Evolutionary conservation across 305 asterid genomes (phyloP).

Genomic region (Andrographis paniculata): DNA sequence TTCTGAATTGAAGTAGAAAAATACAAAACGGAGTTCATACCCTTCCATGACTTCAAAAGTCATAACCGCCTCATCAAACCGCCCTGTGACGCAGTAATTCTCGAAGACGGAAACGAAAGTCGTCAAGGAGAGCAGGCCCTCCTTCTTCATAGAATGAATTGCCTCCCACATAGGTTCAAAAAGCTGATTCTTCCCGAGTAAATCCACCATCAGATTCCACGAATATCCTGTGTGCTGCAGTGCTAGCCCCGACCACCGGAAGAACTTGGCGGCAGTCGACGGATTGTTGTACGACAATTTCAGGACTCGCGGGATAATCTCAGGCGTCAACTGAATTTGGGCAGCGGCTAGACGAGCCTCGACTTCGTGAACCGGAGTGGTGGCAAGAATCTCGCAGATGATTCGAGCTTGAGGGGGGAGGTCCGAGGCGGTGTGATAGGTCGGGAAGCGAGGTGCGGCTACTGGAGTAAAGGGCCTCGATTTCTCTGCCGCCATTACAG

Average conservation of each 20-base stretch:
- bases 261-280: conserved; percentile 46
- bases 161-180: conserved; percentile 84
- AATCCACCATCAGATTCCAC: conserved; percentile 68
- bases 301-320: conserved; percentile 39
- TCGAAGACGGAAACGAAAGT: conserved; percentile 62
- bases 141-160: conserved; percentile 56
- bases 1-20: too few relatives aligned
- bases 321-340: conserved; percentile 38
- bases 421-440: conserved; percentile 25
- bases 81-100: conserved; percentile 46
- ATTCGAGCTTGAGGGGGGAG: conserved; percentile 30
- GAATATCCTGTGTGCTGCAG: conserved; percentile 36
- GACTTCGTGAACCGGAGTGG: conserved; percentile 30
- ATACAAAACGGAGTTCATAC: conserved; percentile 16
- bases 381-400: conserved; percentile 44
- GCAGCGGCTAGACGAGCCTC: conserved; percentile 40
- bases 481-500: conserved; percentile 27
- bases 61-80: conserved; percentile 55
- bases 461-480: conserved; percentile 10
- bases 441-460: conserved; percentile 21
- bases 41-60: conserved; percentile 59
- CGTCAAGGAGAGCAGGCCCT: conserved; percentile 43
- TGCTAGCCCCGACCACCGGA: conserved; percentile 50
- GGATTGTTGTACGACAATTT: conserved; percentile 45
- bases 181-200: conserved; percentile 55